phyloP scores from a whole-genome alignment of 768 basidiomycete species.

The Paxillus ammoniavirescens region DNA sequence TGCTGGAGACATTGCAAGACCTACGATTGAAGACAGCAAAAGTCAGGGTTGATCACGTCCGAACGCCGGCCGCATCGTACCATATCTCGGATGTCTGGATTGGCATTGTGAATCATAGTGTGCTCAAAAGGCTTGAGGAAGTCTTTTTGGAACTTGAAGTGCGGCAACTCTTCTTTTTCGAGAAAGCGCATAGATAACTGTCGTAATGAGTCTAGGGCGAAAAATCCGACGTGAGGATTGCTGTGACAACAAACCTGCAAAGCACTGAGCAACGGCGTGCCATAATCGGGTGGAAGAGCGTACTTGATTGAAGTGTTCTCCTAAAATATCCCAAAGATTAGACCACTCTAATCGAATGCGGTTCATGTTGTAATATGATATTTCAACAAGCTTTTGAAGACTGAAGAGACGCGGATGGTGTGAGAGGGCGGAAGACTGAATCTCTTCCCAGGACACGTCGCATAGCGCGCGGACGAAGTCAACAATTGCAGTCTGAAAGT shows the following conservation, averaged over 20 bases:
- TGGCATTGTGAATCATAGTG: conserved; percentile 95
- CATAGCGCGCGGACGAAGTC: conserved; percentile 96
- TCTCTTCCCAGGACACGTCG: conserved; percentile 99
- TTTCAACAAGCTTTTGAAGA: conserved; percentile 96
- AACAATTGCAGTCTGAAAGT: conserved; percentile 83
- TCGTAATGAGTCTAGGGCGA: conserved; percentile 93
- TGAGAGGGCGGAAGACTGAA: conserved; percentile 93
- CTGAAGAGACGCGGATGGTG: conserved; percentile 95
- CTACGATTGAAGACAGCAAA: conserved; percentile 36
- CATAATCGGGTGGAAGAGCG: neutral
- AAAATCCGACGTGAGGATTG: conserved; percentile 94
- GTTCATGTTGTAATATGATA: conserved; percentile 99
- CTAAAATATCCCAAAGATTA: conserved; percentile 94
- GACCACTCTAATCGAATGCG: conserved; percentile 99
- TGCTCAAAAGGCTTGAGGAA: conserved; percentile 98
- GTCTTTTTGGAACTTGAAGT: conserved; percentile 99
- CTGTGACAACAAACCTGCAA: conserved; percentile 95
- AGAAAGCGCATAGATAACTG: conserved; percentile 98
- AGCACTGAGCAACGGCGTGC: conserved; percentile 9
- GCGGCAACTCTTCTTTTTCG: conserved; percentile 96
- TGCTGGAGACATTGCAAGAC: conserved; percentile 97
- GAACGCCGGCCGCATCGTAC: conserved; percentile 38
- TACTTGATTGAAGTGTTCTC: conserved; percentile 98
- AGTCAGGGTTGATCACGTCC: neutral
- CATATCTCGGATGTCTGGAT: conserved; percentile 96